Evolutionary conservation across 1,284 basidiomycete genomes (phyloP), one percentile per base, ranked within the genome.

Genomic region (Ceratobasidium sp.): DNA sequence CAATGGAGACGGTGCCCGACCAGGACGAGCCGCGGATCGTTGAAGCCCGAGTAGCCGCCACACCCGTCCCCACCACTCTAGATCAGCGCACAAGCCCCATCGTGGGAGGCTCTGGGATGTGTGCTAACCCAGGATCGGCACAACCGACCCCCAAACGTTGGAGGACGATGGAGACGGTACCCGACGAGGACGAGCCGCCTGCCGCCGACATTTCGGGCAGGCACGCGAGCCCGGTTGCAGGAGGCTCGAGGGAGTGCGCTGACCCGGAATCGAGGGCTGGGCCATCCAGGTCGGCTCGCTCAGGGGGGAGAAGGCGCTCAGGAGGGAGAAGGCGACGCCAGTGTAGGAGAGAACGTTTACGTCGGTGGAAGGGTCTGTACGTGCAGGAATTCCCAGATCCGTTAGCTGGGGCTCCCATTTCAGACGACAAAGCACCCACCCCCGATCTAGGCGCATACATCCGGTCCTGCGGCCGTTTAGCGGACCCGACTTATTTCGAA

Each of bases 141-240:
- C 4, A 8, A 8, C 8, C 8, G 33, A 12, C 7, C 53, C 12
- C 53, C 6, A 56, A 56, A 56, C 53, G 28, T 16, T 25, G 53
- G 25, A 28, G 8, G 28, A 25, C 28, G 6, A 56, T 56, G 8
- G 53, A 56, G 28, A 33, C 9, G 16, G 23, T 56, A 12, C 53
- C 23, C 53, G 53, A 56, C 16, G 53, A 56, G 53, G 53, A 56
- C 3, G 53, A 21, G 28, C 53, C 53, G n/a, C n/a, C n/a, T n/a
- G n/a, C n/a, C n/a, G n/a, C n/a, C n/a, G n/a, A n/a, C n/a, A n/a
- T n/a, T n/a, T n/a, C n/a, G n/a, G n/a, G n/a, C 33, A 33, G 33
- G 33, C 33, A 8, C 8, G 33, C 9, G 3, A 51, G 9, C n/a
- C 21, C n/a, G 2, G 49, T 3, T n/a, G 12, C 21, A 48, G 49